Evolutionary conservation across 106 monocot species (phyloP), one percentile per base, ranked within the genome.

Genomic region (Xerophyta viscosa): DNA sequence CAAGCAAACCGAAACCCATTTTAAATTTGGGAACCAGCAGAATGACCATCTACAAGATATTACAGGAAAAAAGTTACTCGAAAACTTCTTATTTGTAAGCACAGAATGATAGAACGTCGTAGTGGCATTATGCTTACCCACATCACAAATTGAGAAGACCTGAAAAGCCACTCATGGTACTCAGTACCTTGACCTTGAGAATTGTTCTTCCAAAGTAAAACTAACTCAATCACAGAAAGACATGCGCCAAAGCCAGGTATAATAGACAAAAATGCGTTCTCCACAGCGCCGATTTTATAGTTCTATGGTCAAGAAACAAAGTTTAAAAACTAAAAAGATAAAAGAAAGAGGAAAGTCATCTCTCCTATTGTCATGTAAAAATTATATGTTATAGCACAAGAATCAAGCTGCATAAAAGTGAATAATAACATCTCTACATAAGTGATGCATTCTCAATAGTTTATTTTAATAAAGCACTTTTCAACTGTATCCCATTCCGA

Each of bases 111-210:
- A n/a, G n/a, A n/a, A n/a, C n/a, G n/a, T n/a, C n/a, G n/a, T n/a
- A n/a, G n/a, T 6, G 11, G 11, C 11, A 33, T 33, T 5, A 33
- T 6, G 5, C 76, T 76, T 80, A 93, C 92, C 92, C 92, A 93
- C 42, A 49, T 55, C 42, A 67, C 20, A 56, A 77, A 63, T 59
- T 78, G 79, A 50, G 83, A 93, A 67, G 48, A 71, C 29, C 52
- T 59, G 54, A 68, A 76, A 52, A 80, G 51, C 77, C 78, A 80
- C 9, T 77, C 70, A 42, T 93, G 66, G 66, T 77, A 64, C 50
- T 59, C 60, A 56, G 52, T 43, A 62, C 22, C 42, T 20, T 58
- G 24, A 26, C 78, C 86, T 28, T 63, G 48, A 41, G 48, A 21
- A 25, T 27, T 68, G 10, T 71, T 58, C 56, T 44, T 76, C 18